phyloP scores from a whole-genome alignment of 2,329 filamentous ascomycete species.

The Cladosporium sp. region DNA sequence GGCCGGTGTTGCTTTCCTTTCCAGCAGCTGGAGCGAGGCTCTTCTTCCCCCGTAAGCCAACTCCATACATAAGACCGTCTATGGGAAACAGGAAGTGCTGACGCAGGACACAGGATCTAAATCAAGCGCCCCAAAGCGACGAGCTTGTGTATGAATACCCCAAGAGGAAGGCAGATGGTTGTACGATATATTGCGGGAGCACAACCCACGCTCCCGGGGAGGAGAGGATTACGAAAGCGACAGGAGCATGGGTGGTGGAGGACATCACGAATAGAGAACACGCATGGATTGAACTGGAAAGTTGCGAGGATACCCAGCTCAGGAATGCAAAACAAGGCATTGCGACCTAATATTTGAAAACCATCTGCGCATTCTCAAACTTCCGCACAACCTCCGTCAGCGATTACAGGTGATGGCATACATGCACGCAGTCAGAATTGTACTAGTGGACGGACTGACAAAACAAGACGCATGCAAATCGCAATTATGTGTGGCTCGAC shows the following conservation, averaged over 20 bases:
- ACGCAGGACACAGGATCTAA: slow-evolving; percentile 9
- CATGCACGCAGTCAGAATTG: neutral
- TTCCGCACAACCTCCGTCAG: neutral
- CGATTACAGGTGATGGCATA: neutral
- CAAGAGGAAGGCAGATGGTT: neutral
- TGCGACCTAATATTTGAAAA: neutral
- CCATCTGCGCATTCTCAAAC: neutral
- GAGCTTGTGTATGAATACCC: slow-evolving; percentile 17
- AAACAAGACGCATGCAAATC: neutral
- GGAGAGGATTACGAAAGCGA: neutral
- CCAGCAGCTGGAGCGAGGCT: slow-evolving; percentile 55
- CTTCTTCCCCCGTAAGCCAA: slow-evolving; percentile 49
- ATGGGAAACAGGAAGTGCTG: neutral
- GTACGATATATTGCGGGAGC: slow-evolving; percentile 10
- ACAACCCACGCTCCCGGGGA: neutral
- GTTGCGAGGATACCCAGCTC: slow-evolving; percentile 11
- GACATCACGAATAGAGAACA: neutral
- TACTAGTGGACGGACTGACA: neutral
- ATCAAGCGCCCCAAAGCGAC: neutral
- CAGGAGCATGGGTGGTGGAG: neutral
- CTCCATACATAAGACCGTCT: too few species aligned
- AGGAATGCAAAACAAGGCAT: slow-evolving; percentile 2
- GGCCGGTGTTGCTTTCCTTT: slow-evolving; percentile 54
- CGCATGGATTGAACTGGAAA: neutral
- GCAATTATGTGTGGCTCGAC: neutral